These are phyloP conservation scores for Boletus reticulatus DNA, from an alignment of 768 basidiomycete species.

Conservation along the genomic window DNA sequence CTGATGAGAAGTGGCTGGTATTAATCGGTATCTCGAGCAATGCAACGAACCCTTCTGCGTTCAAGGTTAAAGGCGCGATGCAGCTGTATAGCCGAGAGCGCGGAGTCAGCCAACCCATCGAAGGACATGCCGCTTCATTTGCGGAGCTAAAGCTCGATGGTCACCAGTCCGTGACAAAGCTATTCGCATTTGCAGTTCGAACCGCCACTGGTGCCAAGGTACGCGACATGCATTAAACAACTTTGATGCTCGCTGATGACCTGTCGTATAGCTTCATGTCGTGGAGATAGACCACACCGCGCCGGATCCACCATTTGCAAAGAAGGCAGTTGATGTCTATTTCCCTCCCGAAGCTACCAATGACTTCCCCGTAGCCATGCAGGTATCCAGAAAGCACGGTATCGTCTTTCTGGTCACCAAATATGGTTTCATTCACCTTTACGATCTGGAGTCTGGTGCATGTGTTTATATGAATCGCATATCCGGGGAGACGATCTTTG, in stretches of 20 bases:
- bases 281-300: slow-evolving; percentile 97
- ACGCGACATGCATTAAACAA: slow-evolving; percentile 20
- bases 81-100: slow-evolving; percentile 94
- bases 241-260: slow-evolving; percentile 6
- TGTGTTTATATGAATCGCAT: slow-evolving; percentile 99
- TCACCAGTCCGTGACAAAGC: slow-evolving; percentile 77
- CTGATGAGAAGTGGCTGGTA: slow-evolving; percentile 97
- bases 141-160: slow-evolving; percentile 91
- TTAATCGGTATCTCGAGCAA: slow-evolving; percentile 94
- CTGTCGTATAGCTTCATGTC: slow-evolving; percentile 75
- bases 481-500: slow-evolving; percentile 98
- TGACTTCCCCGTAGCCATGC: slow-evolving; percentile 99
- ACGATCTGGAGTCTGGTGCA: slow-evolving; percentile 94
- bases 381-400: slow-evolving; percentile 95
- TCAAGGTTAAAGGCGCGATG: slow-evolving; percentile 99
- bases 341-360: slow-evolving; percentile 98
- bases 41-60: slow-evolving; percentile 87
- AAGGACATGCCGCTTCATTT: slow-evolving; percentile 97
- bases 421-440: slow-evolving; percentile 98
- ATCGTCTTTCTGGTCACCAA: slow-evolving; percentile 98
- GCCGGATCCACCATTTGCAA: slow-evolving; percentile 88
- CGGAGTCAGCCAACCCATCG: slow-evolving; percentile 95
- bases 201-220: slow-evolving; percentile 99
- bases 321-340: slow-evolving; percentile 98
- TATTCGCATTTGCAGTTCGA: slow-evolving; percentile 94